Evolutionary conservation across 2,329 filamentous ascomycete species (phyloP), one percentile per base, ranked within the genome.

Genomic region (Fusarium bulbicola): DNA sequence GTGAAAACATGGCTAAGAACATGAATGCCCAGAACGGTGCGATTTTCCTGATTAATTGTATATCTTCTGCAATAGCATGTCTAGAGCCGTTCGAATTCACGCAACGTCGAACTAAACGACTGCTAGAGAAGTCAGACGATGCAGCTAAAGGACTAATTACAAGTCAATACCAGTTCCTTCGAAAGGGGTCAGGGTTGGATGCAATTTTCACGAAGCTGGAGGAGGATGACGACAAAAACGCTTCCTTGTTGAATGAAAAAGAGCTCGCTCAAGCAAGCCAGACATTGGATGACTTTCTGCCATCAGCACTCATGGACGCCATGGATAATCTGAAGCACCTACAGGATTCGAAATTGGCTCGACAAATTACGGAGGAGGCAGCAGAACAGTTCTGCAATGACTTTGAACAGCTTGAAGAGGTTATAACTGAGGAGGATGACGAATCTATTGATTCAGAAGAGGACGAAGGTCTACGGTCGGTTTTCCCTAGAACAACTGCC

Each of bases 281-380:
- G 76, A 88, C 87, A 45, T 86, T 99, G 12, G 96, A 99, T 78
- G 91, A 94, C 68, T 99, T 98, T 83, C 85, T 99, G 30, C 95
- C 96, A 0, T 97, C 94, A 3, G 96, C 95, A 6, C 87, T 97
- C 36, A 95, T 98, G 86, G 96, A 99, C 80, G 95, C 95, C 6
- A 91, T 93, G 76, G 93, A 96, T 57, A 93, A 94, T 68, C 82
- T 98, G 32, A 92, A 92, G 72, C 86, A 89, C 46, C 83, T 99
- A 4, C 91, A 92, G 70, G 93, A 93, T 77, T 89, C 92, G 3
- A 87, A 86, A 16, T 84, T 97, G 64, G 92, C 92, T 20, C 89
- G 93, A 53, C 86, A 91, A 52, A 89, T 97, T 54, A 96, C 94
- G 0, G 93, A 97, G 76, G 90, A 93, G 72, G 95, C 95, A 0